Evolutionary conservation across 2,329 filamentous ascomycete species (phyloP), one percentile per base, ranked within the genome.

Genomic region (Trichoderma hamatum): DNA sequence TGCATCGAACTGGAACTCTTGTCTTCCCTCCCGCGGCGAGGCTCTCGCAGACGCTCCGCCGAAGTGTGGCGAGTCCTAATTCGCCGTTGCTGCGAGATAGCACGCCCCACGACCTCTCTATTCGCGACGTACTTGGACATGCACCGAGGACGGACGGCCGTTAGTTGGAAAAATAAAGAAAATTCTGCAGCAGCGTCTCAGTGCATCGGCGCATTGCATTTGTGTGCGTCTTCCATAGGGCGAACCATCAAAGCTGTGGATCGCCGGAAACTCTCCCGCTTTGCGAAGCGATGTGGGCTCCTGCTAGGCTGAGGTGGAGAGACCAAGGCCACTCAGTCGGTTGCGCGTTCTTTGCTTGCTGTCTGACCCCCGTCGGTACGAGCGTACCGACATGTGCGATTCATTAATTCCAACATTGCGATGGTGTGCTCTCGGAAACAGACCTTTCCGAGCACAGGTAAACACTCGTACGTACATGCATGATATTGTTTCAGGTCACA

Each of bases 11-110:
- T 43, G 39, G 16, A 43, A 43, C 39, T 61, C 39, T 60, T 10
- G n/a, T 60, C 55, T 58, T 46, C 36, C 46, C 30, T 21, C 16
- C 14, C 62, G 59, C 55, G 64, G 54, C 32, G 9, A 62, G 58
- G 58, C 60, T 49, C 36, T 69, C 61, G 30, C n/a, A 36, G 55
- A 13, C 16, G 49, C 62, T 65, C 63, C 63, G 51, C 63, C 58
- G 43, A 69, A 34, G 68, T 69, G 68, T 69, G 68, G 68, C 68
- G 56, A 59, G 51, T 59, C 54, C 61, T 60, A 54, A 69, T 69
- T 69, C 68, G 68, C 62, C 68, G 61, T 52, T n/a, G 61, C 46
- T 49, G 28, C n/a, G 39, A 30, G 28, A 19, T 30, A n/a, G 36
- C 28, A 32, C n/a, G 60, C 54, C 52, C 61, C 60, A 60, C 63